Percentiles rank a stretch among this genome's conserved stretches.
phyloP scores from a whole-genome alignment of 345 rosid genomes.

The Xanthoceras sorbifolium region DNA sequence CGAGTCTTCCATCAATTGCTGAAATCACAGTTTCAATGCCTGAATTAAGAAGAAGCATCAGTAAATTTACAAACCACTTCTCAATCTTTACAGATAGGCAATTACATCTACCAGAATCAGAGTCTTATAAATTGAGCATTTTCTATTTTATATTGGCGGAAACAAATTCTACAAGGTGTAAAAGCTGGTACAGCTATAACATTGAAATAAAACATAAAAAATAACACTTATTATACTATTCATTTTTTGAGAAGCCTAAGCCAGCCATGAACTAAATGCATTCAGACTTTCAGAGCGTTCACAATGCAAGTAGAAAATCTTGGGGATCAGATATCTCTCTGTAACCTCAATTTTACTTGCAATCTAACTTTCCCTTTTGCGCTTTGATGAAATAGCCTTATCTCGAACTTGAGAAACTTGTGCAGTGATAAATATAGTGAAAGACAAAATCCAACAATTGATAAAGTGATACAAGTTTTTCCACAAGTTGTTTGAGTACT shows the following conservation, averaged over 20 bases:
- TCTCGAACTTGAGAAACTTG: neutral
- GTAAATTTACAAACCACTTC: neutral
- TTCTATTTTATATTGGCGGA: neutral
- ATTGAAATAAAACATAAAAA: neutral
- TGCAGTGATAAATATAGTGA: neutral
- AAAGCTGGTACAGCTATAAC: neutral
- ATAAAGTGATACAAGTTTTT: too few species aligned
- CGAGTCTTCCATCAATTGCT: conserved; percentile 66
- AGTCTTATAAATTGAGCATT: neutral
- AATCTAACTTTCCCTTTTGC: neutral
- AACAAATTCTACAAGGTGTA: neutral
- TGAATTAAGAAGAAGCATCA: conserved; percentile 36
- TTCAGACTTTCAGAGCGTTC: neutral
- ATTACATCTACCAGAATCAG: neutral
- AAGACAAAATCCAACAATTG: neutral
- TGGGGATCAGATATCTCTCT: neutral
- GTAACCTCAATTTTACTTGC: neutral
- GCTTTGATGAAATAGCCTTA: neutral
- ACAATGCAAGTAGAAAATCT: neutral
- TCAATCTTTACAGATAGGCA: neutral
- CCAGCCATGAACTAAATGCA: neutral
- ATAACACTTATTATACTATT: neutral
- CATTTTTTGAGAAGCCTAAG: neutral
- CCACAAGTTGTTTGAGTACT: too few species aligned
- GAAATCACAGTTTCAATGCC: conserved; percentile 65